phyloP scores from a whole-genome alignment of 768 basidiomycete genomes.

The Sistotremastrum suecicum region DNA sequence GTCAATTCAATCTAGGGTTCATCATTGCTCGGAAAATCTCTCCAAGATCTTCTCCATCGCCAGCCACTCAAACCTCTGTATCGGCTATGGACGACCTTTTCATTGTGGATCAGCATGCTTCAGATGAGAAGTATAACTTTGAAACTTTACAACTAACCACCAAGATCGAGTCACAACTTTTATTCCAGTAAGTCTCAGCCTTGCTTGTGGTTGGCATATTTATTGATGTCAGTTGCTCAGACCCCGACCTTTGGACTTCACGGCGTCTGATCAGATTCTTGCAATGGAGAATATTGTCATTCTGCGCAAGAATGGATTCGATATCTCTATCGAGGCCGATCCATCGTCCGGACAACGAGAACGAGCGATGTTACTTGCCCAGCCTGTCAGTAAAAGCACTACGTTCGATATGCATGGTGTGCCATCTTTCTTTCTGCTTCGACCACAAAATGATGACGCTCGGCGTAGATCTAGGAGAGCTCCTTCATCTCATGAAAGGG shows the following conservation, averaged over 20 bases:
- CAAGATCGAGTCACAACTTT: constrained; percentile 69
- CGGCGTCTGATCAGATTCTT: constrained; percentile 79
- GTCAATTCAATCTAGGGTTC: constrained; percentile 95
- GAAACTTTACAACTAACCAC: constrained; percentile 89
- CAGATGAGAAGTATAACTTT: constrained; percentile 98
- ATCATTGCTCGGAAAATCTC: constrained; percentile 50
- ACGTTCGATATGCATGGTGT: constrained; percentile 80
- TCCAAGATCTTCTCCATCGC: neutral
- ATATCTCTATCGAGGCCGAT: constrained; percentile 41
- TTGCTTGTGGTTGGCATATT: neutral
- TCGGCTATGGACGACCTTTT: constrained; percentile 70
- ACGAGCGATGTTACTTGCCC: constrained; percentile 57
- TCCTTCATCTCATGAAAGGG: constrained; percentile 76
- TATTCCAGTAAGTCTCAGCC: constrained; percentile 49
- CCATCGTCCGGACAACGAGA: constrained; percentile 22
- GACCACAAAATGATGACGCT: constrained; percentile 1
- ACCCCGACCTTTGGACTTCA: constrained; percentile 63
- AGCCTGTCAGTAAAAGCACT: constrained; percentile 85
- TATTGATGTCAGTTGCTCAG: constrained; percentile 25
- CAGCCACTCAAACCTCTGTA: neutral
- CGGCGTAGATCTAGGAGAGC: constrained; percentile 73
- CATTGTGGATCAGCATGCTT: constrained; percentile 94
- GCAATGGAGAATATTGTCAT: constrained; percentile 81
- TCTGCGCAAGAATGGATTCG: constrained; percentile 79
- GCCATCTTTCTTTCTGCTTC: neutral